Percentiles rank a stretch among this genome's conserved stretches.
phyloP scores from a whole-genome alignment of 345 rosid genomes.

The Euclidium syriacum region DNA sequence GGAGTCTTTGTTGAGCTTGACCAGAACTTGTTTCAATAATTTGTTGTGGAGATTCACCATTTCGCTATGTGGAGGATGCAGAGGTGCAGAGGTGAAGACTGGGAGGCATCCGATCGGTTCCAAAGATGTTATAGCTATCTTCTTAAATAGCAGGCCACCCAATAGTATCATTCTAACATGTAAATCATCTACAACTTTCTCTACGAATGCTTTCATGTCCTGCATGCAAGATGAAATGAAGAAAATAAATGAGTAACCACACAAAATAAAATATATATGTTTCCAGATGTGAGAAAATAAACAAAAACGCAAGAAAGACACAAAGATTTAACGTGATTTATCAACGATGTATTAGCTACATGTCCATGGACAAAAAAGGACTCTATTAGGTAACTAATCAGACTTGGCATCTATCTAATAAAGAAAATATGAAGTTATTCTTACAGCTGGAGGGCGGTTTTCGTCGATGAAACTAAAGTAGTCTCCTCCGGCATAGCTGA shows the following conservation, averaged over 20 bases:
- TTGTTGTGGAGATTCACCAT: slow-evolving; percentile 43
- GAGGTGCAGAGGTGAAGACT: neutral
- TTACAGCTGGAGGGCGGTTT: slow-evolving; percentile 42
- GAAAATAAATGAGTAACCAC: neutral
- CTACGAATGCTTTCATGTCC: slow-evolving; percentile 40
- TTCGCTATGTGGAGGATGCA: slow-evolving; percentile 18
- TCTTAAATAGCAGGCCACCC: slow-evolving; percentile 30
- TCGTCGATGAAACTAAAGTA: slow-evolving; percentile 33
- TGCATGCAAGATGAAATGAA: slow-evolving; percentile 6
- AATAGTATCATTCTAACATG: neutral
- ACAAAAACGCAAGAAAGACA: neutral
- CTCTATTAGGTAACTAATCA: too few relatives aligned
- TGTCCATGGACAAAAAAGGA: too few relatives aligned
- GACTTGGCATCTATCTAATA: neutral
- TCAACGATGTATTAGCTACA: too few relatives aligned
- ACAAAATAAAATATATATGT: too few relatives aligned
- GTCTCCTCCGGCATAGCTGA: slow-evolving; percentile 61
- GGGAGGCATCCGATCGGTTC: slow-evolving; percentile 73
- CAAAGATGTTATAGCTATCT: slow-evolving; percentile 35
- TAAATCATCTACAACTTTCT: slow-evolving; percentile 42
- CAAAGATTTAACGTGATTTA: too few relatives aligned
- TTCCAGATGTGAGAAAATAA: too few relatives aligned
- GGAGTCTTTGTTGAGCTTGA: slow-evolving; percentile 32
- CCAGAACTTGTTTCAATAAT: slow-evolving; percentile 38
- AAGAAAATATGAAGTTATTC: neutral